Conservation (phyloP, 768 basidiomycete species). For the Suillus variegatus region DNA sequence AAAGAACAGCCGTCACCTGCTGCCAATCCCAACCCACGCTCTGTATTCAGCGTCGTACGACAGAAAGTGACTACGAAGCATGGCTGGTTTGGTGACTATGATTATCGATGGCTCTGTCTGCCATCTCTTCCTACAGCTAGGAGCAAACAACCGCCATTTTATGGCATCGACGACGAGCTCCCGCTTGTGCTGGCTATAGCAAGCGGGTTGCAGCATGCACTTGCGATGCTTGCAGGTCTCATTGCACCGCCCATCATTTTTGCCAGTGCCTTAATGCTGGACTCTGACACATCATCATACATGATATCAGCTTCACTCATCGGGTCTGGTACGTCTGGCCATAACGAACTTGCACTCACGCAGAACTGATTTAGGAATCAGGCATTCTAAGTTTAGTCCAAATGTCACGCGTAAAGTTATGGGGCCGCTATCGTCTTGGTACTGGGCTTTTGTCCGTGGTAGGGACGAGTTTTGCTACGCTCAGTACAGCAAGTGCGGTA, state of each 20-base stretch:
- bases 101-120: slow-evolving; percentile 74
- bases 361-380: slow-evolving; percentile 25
- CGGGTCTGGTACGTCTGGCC: slow-evolving; percentile 65
- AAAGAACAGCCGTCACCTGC: slow-evolving; percentile 20
- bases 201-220: slow-evolving; percentile 72
- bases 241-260: slow-evolving; percentile 87
- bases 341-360: neutral
- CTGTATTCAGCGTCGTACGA: slow-evolving; percentile 15
- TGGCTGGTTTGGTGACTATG: slow-evolving; percentile 86
- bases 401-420: slow-evolving; percentile 69
- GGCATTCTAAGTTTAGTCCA: slow-evolving; percentile 78
- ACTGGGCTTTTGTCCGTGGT: slow-evolving; percentile 84
- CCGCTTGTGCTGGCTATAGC: slow-evolving; percentile 74
- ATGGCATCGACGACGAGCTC: slow-evolving; percentile 68
- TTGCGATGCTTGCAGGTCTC: slow-evolving; percentile 82
- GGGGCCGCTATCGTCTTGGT: slow-evolving; percentile 65
- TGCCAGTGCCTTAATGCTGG: slow-evolving; percentile 60
- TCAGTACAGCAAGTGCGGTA: slow-evolving; percentile 72
- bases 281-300: slow-evolving; percentile 61
- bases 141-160: slow-evolving; percentile 63
- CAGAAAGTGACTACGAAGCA: slow-evolving; percentile 49
- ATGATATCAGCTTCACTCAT: slow-evolving; percentile 83
- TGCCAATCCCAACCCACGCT: slow-evolving; percentile 13
- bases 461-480: slow-evolving; percentile 78
- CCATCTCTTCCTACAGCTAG: slow-evolving; percentile 56